A percentile compares a stretch with the other conserved stretches of the same genome.
phyloP scores from a whole-genome alignment of 371 early-diverging fungal genomes.

The Mucor saturninus region DNA sequence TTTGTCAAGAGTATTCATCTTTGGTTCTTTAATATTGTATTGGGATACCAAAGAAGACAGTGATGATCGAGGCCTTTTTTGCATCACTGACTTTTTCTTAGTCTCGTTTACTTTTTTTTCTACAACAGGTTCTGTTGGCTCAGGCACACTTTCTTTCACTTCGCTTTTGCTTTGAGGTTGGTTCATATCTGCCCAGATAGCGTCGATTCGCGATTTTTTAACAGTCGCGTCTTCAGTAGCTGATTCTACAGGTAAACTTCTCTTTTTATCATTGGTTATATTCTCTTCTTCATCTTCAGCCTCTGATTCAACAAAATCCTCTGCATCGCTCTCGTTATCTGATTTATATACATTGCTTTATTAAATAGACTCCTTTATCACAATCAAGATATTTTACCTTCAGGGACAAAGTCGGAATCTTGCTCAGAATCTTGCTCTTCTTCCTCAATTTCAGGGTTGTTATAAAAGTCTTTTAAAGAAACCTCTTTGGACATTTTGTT shows the following conservation, averaged over 20 bases:
- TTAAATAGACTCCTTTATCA: background rate
- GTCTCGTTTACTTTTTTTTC: background rate
- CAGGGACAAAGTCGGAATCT: slow-evolving; percentile 34
- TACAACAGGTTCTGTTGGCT: background rate
- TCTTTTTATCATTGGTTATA: background rate
- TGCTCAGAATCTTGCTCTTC: slow-evolving; percentile 27
- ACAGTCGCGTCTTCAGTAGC: slow-evolving; percentile 6
- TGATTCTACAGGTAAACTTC: slow-evolving; percentile 1
- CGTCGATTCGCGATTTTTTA: slow-evolving; percentile 45
- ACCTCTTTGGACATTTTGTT: slow-evolving; percentile 11
- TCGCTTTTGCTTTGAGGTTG: background rate
- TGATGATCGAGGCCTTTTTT: slow-evolving; percentile 51
- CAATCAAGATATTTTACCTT: slow-evolving; percentile 14
- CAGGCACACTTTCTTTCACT: background rate
- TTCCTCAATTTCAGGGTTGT: slow-evolving; percentile 12
- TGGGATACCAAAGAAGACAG: slow-evolving; percentile 61
- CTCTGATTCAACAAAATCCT: background rate
- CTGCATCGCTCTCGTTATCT: slow-evolving; percentile 22
- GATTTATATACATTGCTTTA: background rate
- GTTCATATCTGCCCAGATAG: slow-evolving; percentile 56
- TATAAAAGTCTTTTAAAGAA: slow-evolving; percentile 25
- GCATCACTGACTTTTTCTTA: background rate
- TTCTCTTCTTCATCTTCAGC: slow-evolving; percentile 18
- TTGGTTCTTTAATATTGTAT: slow-evolving; percentile 69
- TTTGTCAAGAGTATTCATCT: slow-evolving; percentile 75